These are phyloP conservation scores for Gymnopus androsaceus DNA, from an alignment of 1,284 basidiomycete species.

Conservation along the genomic window DNA sequence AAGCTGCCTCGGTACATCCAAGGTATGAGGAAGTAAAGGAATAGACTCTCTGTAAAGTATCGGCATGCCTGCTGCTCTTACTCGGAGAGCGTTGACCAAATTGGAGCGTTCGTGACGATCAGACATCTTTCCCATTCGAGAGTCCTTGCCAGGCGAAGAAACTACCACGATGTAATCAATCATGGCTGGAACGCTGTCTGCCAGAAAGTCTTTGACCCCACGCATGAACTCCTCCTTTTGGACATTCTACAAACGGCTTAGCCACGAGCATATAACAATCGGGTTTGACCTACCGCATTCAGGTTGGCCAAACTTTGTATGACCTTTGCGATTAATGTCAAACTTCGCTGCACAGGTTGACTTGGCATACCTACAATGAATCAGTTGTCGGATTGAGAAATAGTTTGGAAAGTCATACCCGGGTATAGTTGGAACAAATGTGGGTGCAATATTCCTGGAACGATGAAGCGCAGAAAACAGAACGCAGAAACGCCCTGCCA, in stretches of 20 bases:
- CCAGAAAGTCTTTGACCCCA: conserved; percentile 66
- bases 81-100: conserved; percentile 55
- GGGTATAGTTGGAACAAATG: conserved; percentile 75
- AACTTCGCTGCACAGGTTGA: conserved; percentile 65
- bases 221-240: conserved; percentile 77
- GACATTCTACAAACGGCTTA: conserved; percentile 41
- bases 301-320: conserved; percentile 81
- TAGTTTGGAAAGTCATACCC: conserved; percentile 44
- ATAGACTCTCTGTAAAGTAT: conserved; percentile 68
- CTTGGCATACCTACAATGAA: conserved; percentile 60
- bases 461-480: conserved; percentile 82
- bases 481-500: conserved; percentile 85
- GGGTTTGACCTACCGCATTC: conserved; percentile 55
- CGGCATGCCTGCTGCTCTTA: conserved; percentile 53
- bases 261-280: neutral
- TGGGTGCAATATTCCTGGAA: conserved; percentile 77
- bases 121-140: conserved; percentile 29
- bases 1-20: conserved; percentile 73
- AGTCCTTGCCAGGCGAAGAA: conserved; percentile 55
- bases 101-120: conserved; percentile 54
- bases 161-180: conserved; percentile 72
- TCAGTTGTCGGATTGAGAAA: conserved; percentile 49
- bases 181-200: conserved; percentile 64
- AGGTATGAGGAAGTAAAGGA: conserved; percentile 64
- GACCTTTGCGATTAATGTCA: conserved; percentile 78